Evolutionary conservation across 768 basidiomycete genomes (phyloP).

Genomic region (Leucocoprinus birnbaumii): DNA sequence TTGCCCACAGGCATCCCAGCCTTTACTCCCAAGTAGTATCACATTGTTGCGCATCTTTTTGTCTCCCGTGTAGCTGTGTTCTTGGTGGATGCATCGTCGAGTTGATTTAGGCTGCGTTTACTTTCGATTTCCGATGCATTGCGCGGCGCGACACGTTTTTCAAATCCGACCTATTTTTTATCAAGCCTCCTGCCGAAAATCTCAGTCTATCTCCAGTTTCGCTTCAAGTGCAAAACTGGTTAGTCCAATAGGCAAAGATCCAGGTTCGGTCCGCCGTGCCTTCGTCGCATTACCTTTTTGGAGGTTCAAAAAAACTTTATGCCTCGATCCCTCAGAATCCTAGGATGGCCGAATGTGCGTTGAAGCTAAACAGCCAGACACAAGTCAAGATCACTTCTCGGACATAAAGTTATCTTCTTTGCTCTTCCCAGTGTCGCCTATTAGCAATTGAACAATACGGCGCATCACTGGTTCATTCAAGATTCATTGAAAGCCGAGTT

Average conservation of each 20-base stretch:
- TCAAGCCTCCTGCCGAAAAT: conserved; percentile 5
- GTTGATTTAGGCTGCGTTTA: too few relatives aligned
- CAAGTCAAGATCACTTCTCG: background rate
- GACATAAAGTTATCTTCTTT: conserved; percentile 1
- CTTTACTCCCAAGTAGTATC: too few relatives aligned
- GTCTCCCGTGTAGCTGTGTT: too few relatives aligned
- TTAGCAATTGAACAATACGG: background rate
- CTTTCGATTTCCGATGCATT: too few relatives aligned
- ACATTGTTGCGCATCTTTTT: too few relatives aligned
- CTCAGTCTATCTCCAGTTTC: background rate
- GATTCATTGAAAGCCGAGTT: conserved; percentile 1
- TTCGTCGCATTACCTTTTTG: background rate
- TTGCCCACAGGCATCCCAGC: too few relatives aligned
- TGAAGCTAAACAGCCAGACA: background rate
- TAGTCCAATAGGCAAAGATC: conserved; percentile 1
- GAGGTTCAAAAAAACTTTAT: background rate
- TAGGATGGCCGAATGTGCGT: background rate
- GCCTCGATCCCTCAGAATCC: conserved; percentile 1
- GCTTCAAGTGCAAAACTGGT: background rate
- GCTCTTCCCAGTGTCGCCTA: background rate
- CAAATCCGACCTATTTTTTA: conserved; percentile 5
- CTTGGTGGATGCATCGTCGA: background rate
- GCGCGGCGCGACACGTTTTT: conserved; percentile 3
- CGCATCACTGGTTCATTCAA: background rate
- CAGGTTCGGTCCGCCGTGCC: conserved; percentile 1